phyloP scores from a whole-genome alignment of 306 rosid species.

The Lagenaria siceraria region DNA sequence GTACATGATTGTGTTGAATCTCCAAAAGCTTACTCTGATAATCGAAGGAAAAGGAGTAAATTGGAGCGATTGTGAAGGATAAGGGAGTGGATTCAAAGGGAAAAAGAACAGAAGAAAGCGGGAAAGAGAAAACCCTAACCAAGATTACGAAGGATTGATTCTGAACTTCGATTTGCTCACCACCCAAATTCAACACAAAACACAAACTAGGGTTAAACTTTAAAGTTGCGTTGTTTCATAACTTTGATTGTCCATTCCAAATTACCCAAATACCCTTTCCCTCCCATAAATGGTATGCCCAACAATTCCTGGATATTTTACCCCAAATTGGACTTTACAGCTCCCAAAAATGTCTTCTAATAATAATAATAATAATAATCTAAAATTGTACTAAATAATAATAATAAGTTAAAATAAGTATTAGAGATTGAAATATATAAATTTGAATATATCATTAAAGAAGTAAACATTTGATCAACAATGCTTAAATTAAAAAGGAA shows the following conservation, averaged over 20 bases:
- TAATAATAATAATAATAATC: no score
- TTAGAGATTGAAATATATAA: no score
- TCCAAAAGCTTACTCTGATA: not conserved
- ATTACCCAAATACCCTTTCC: not conserved
- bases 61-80: not conserved
- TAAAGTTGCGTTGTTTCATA: no score
- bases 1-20: constrained; percentile 17
- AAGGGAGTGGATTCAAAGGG: not conserved
- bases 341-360: not conserved
- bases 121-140: constrained; percentile 1
- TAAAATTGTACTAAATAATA: no score
- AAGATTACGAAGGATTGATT: not conserved
- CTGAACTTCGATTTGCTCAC: not conserved
- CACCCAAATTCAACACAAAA: not conserved
- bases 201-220: not conserved
- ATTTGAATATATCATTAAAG: no score
- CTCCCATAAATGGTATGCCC: not conserved
- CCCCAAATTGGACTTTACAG: not conserved
- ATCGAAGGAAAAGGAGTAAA: not conserved
- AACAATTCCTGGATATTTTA: not conserved
- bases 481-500: no score
- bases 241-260: not conserved
- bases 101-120: not conserved
- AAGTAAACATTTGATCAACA: no score
- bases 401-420: no score